These are phyloP conservation scores for Arctium minus DNA, from an alignment of 129 eudicot species.

Conservation along the genomic window DNA sequence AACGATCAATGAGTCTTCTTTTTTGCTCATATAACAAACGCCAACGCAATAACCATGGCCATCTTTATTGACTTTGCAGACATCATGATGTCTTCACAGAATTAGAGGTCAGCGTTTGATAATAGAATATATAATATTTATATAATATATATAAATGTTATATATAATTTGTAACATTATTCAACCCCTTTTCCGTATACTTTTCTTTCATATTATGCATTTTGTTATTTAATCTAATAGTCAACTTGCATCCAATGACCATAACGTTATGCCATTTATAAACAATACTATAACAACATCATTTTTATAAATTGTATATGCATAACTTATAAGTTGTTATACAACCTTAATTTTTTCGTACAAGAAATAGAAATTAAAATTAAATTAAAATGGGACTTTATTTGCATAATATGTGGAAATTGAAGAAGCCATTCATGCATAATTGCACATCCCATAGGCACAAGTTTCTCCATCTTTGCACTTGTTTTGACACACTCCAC, in stretches of 20 bases:
- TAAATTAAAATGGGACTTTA: not conserved
- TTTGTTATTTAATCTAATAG: too few species aligned
- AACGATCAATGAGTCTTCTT: too few species aligned
- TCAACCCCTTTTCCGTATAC: not conserved
- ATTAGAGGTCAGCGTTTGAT: too few species aligned
- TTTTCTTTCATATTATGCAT: not conserved
- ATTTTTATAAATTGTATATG: not conserved
- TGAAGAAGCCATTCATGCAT: conserved; percentile 31
- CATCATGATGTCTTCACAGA: too few species aligned
- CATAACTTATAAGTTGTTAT: too few species aligned
- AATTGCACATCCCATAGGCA: conserved; percentile 44
- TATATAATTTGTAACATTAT: too few species aligned
- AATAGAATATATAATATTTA: too few species aligned
- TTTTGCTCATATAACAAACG: too few species aligned
- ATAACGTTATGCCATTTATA: not conserved
- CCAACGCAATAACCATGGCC: too few species aligned
- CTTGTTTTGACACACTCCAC: conserved; percentile 41
- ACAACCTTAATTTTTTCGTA: not conserved
- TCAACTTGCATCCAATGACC: not conserved
- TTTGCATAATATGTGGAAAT: not conserved
- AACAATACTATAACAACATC: not conserved
- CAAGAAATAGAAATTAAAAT: conserved; percentile 1
- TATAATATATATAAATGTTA: too few species aligned
- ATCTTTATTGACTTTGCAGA: too few species aligned
- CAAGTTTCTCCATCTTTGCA: conserved; percentile 40